Base-by-base conservation (phyloP, 148 eudicot species). In the Vaccinium darrowii region DNA sequence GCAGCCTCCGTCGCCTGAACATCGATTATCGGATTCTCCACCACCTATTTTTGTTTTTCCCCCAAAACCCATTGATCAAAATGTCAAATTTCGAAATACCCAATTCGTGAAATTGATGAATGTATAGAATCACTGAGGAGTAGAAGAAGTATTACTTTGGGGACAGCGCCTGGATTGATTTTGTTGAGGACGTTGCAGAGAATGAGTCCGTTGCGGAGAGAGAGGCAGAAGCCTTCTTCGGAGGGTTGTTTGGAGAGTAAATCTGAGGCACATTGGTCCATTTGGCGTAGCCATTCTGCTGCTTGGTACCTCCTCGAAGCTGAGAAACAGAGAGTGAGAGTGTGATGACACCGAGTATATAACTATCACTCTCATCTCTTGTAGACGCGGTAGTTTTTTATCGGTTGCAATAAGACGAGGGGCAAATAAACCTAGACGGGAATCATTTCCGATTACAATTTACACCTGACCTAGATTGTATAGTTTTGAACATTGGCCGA, bases 111-210 rank as follows among this genome's bases (percentile, higher is more conserved):
- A 72, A 36, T 33, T 71, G 74, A 13, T 30, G 76, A 7, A 33
- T 27, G 76, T 11, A 33, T 12, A 72, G 0, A 27, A 72, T 27
- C 16, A 14, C 76, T 7, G 16, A 36, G 16, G 2, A 54, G 33
- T 43, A 73, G 43, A 25, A 25, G 14, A 39, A 8, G 30, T 19
- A 30, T 67, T 84, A 94, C 98, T 92, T 94, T 95, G 88, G 57
- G 94, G 72, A 96, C 94, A 76, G 98, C 99, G 60, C 99, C 94
- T 16, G 97, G 98, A 88, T 93, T 91, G 92, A 96, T 91, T 89
- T 91, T 94, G 91, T 96, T 96, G 90, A 96, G 99, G 89, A 96
- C 97, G 71, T 96, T 96, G 94, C 99, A 96, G 85, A 96, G 97
- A 78, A 96, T 93, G 91, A 94, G 98, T 71, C 99, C 99, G 39